These are phyloP conservation scores for Acidiella bohemica DNA, from an alignment of 495 filamentous ascomycete genomes.

Conservation along the genomic window DNA sequence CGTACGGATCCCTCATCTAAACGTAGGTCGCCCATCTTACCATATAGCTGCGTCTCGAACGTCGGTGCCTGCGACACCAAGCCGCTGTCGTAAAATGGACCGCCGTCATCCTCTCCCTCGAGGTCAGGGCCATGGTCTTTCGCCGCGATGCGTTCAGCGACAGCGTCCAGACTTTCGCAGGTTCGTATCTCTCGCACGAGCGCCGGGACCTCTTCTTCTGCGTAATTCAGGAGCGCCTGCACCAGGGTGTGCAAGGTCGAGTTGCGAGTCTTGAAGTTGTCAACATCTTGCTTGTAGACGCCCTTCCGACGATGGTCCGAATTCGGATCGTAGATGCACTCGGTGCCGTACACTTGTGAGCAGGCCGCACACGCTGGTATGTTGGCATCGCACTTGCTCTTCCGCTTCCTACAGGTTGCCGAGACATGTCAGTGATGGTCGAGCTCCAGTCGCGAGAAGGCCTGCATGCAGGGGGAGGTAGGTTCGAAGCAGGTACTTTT, in stretches of 20 bases:
- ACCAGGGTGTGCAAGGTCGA: constrained; percentile 84
- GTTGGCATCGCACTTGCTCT: constrained; percentile 70
- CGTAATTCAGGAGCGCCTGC: constrained; percentile 81
- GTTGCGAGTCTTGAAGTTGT: constrained; percentile 73
- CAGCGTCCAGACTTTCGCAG: constrained; percentile 80
- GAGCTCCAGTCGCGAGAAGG: no score
- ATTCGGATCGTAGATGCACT: constrained; percentile 87
- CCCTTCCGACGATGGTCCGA: constrained; percentile 93
- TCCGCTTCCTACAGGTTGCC: constrained; percentile 11
- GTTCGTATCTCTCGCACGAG: constrained; percentile 78
- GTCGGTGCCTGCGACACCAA: constrained; percentile 38
- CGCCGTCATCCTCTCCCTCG: constrained; percentile 27
- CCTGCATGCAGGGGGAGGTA: no score
- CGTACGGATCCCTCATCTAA: constrained; percentile 82
- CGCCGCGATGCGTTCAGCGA: constrained; percentile 65
- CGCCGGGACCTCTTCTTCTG: constrained; percentile 66
- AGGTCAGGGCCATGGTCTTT: constrained; percentile 35
- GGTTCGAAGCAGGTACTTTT: no score
- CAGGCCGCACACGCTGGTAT: constrained; percentile 88
- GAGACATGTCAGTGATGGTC: constrained; percentile 1
- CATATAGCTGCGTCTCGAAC: constrained; percentile 76
- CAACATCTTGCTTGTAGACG: constrained; percentile 89
- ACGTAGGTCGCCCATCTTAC: constrained; percentile 82
- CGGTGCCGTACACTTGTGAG: constrained; percentile 85
- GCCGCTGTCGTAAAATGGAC: constrained; percentile 27